Evolutionary conservation across 1,139 yeast genomes (phyloP).

Genomic region (Yamadazyma sp.): DNA sequence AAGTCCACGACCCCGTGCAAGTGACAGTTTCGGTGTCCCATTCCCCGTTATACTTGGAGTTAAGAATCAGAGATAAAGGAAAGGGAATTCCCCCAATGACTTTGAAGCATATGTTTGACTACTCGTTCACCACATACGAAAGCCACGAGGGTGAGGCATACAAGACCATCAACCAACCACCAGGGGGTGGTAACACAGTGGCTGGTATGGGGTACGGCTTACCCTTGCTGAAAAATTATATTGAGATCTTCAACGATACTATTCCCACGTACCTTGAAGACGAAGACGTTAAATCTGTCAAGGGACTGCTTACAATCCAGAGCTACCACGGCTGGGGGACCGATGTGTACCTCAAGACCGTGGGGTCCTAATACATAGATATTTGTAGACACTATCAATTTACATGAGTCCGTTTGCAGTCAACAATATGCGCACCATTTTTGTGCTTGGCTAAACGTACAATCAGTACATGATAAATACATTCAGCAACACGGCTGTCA

Average conservation of each 20-base stretch:
- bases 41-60: slow-evolving; percentile 45
- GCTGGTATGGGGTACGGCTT: slow-evolving; percentile 98
- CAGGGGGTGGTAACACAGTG: slow-evolving; percentile 74
- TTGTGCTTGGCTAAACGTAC: too few relatives aligned
- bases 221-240: slow-evolving; percentile 68
- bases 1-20: slow-evolving; percentile 58
- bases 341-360: slow-evolving; percentile 42
- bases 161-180: slow-evolving; percentile 65
- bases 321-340: slow-evolving; percentile 84
- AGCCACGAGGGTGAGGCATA: slow-evolving; percentile 57
- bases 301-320: slow-evolving; percentile 77
- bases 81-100: slow-evolving; percentile 77
- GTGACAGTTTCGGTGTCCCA: slow-evolving; percentile 64
- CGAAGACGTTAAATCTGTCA: slow-evolving; percentile 16
- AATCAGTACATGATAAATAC: slow-evolving; percentile 1
- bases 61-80: slow-evolving; percentile 82
- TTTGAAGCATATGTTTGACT: slow-evolving; percentile 72
- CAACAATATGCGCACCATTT: too few relatives aligned
- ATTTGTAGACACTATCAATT: background rate
- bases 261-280: slow-evolving; percentile 14
- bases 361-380: slow-evolving; percentile 7
- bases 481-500: background rate
- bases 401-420: too few relatives aligned
- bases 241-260: slow-evolving; percentile 45
- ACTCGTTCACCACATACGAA: slow-evolving; percentile 79